Base-by-base conservation (phyloP, 2,329 filamentous ascomycete species). In the Rutstroemia sp. region DNA sequence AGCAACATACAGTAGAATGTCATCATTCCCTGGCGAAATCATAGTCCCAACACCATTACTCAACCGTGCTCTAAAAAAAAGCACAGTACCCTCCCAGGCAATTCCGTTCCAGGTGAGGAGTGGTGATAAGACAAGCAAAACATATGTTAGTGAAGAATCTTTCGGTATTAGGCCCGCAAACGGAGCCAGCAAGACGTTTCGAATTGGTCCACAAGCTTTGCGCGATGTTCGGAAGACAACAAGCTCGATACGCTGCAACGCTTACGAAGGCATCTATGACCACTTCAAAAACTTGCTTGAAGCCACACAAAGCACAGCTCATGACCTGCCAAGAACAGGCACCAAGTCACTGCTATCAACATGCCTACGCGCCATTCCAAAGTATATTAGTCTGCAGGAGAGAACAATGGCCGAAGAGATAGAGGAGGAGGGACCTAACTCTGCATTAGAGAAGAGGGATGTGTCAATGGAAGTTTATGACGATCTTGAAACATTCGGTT, bases 311-410 rank as follows among this genome's bases (percentile, higher is more conserved):
- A 17, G 51, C 17, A 53, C 54, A 9, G 14, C 50, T n/a, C 38
- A 59, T 12, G 57, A 60, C 48, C 27, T 49, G n/a, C 57, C 59
- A 8, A 30, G 41, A 50, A 64, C 59, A 58, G 71, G 65, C 19
- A 56, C 69, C 4, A 73, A 69, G 25, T 77, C 77, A 4, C 69
- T 81, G 9, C 58, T 80, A 17, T 73, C 73, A 19, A 76, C 78
- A 72, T 78, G 76, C 56, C 69, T 81, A 5, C 70, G 73, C 52
- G 73, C 72, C 58, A 68, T 81, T 14, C 78, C 78, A 1, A 68
- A 70, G 16, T 79, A 76, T 59, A 75, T 80, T 34, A 64, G 68
- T 1, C 70, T 72, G 34, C 73, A 78, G n/a, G 74, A 79, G 56
- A 65, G 66, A 1, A 71, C 71, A 68, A 72, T 76, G 51, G 64